phyloP scores from a whole-genome alignment of 805 yeast species.

The Suhomyces pyralidae region DNA sequence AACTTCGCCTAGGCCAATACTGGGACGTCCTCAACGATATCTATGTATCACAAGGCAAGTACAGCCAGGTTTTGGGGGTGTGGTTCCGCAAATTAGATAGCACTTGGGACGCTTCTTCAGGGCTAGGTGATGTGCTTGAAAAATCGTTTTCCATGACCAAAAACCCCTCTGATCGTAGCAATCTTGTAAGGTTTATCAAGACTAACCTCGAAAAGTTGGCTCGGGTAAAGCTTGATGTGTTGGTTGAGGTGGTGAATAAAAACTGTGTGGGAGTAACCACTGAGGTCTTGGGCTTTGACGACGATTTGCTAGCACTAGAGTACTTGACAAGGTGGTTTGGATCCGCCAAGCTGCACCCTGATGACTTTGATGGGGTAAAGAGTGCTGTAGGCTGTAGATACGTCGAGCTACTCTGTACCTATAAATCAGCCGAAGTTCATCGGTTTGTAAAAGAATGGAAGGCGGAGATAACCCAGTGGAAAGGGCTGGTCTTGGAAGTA shows the following conservation, averaged over 20 bases:
- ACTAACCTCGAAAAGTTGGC: slow-evolving; percentile 23
- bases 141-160: slow-evolving; percentile 19
- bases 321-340: slow-evolving; percentile 1
- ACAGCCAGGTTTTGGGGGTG: slow-evolving; percentile 50
- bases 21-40: slow-evolving; percentile 56
- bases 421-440: slow-evolving; percentile 12
- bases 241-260: slow-evolving; percentile 5
- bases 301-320: slow-evolving; percentile 7
- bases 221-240: slow-evolving; percentile 12
- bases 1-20: slow-evolving; percentile 54
- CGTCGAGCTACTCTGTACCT: slow-evolving; percentile 21
- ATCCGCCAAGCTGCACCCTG: not conserved
- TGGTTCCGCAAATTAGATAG: slow-evolving; percentile 37
- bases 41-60: slow-evolving; percentile 52
- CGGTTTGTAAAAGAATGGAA: slow-evolving; percentile 14
- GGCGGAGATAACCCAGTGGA: slow-evolving; percentile 1
- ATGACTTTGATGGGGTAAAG: not conserved
- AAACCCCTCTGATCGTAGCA: slow-evolving; percentile 20
- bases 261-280: slow-evolving; percentile 40
- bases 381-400: slow-evolving; percentile 2
- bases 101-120: slow-evolving; percentile 7
- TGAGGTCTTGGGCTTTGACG: slow-evolving; percentile 29
- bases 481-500: slow-evolving; percentile 3
- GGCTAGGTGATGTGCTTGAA: slow-evolving; percentile 22
- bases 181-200: slow-evolving; percentile 20